A percentile compares a stretch with the other conserved stretches of the same genome.
Conservation (phyloP, 495 filamentous ascomycete species). For the Alectoria sarmentosa region DNA sequence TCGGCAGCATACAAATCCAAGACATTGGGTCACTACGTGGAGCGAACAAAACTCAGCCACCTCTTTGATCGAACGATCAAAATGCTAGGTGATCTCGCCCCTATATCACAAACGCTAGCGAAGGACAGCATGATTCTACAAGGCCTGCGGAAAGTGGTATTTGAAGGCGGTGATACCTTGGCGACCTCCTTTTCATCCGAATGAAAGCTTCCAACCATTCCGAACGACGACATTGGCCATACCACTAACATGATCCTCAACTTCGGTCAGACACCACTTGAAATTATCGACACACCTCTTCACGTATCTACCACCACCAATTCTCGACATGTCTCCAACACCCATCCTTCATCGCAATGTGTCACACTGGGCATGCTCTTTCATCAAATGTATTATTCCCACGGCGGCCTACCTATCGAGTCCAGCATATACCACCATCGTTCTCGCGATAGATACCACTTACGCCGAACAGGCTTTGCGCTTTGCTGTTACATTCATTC, state of each 20-base stretch:
- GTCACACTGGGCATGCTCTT: background rate
- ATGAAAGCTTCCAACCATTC: background rate
- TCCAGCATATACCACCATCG: conserved; percentile 6
- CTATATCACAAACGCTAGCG: conserved; percentile 59
- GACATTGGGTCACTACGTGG: conserved; percentile 46
- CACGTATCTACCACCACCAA: background rate
- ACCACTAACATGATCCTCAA: background rate
- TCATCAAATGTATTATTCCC: conserved; percentile 13
- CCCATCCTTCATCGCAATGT: background rate
- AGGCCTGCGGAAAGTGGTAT: conserved; percentile 23
- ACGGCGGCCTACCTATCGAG: conserved; percentile 5
- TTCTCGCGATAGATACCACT: background rate
- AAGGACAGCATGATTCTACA: conserved; percentile 60
- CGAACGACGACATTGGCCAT: background rate
- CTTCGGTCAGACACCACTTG: background rate
- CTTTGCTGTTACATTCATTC: background rate
- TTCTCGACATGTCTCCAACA: background rate
- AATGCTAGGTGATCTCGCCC: conserved; percentile 55
- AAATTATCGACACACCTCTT: background rate
- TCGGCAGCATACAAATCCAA: conserved; percentile 64
- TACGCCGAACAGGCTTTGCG: conserved; percentile 3
- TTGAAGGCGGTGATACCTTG: conserved; percentile 16
- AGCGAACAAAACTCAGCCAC: conserved; percentile 38
- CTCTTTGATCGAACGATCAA: conserved; percentile 57
- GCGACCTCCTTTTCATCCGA: conserved; percentile 15